phyloP scores from a whole-genome alignment of 345 rosid genomes.

The Orychophragmus violaceus region DNA sequence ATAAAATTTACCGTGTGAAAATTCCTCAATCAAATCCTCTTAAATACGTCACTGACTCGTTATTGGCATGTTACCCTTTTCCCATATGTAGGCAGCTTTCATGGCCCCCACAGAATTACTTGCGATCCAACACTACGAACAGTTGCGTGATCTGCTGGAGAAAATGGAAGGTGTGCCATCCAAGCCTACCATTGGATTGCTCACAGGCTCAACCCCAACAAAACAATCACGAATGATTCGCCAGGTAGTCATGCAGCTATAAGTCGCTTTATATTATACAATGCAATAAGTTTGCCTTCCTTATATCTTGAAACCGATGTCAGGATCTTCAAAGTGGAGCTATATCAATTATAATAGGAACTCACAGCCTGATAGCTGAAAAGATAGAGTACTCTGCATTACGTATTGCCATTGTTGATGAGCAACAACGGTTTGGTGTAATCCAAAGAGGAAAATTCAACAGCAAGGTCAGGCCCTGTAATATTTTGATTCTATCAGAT shows the following conservation, averaged over 20 bases:
- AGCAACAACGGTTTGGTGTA: constrained; percentile 96
- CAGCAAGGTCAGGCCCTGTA: constrained; percentile 54
- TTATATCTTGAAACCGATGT: constrained; percentile 18
- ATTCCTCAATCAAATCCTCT: background rate
- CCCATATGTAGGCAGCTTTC: constrained; percentile 73
- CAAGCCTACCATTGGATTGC: constrained; percentile 81
- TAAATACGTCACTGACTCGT: background rate
- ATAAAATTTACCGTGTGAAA: background rate
- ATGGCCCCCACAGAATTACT: constrained; percentile 98
- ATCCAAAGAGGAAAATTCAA: constrained; percentile 94
- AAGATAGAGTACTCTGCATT: constrained; percentile 67
- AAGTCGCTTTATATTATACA: constrained; percentile 7
- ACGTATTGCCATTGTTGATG: constrained; percentile 91
- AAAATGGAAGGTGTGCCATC: constrained; percentile 44
- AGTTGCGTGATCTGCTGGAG: constrained; percentile 61
- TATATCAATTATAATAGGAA: constrained; percentile 80
- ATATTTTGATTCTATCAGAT: background rate
- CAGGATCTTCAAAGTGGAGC: constrained; percentile 83
- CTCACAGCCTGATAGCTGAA: constrained; percentile 88
- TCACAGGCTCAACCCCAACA: constrained; percentile 84
- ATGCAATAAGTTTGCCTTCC: constrained; percentile 2
- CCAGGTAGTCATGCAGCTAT: constrained; percentile 46
- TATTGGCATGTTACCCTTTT: constrained; percentile 9
- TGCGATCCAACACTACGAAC: constrained; percentile 88
- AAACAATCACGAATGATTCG: constrained; percentile 80